A percentile compares a stretch with the other conserved stretches of the same genome.
Evolutionary conservation across 2,329 filamentous ascomycete species (phyloP).

Genomic region (Xylariaceae sp.): DNA sequence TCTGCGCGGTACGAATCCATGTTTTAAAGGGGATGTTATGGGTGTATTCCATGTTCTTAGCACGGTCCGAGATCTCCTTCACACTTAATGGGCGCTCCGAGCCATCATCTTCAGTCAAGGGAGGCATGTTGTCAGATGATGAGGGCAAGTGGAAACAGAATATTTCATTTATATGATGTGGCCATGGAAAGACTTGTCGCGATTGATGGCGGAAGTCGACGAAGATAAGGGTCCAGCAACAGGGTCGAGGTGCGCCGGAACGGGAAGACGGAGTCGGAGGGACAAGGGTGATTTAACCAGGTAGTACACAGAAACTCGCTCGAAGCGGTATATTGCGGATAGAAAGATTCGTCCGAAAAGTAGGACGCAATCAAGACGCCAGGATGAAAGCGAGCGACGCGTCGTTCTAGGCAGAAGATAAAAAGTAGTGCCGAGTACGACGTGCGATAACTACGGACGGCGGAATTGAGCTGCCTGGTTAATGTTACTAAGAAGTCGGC

Average conservation of each 20-base stretch:
- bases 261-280: neutral
- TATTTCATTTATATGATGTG: slow-evolving; percentile 7
- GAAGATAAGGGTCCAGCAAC: neutral
- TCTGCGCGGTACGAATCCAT: slow-evolving; percentile 77
- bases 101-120: slow-evolving; percentile 5
- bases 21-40: slow-evolving; percentile 68
- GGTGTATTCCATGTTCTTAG: slow-evolving; percentile 77
- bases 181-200: slow-evolving; percentile 8
- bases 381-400: neutral
- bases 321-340: neutral
- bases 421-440: neutral
- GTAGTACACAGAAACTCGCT: slow-evolving; percentile 1
- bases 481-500: neutral
- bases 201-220: neutral
- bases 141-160: neutral
- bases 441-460: neutral
- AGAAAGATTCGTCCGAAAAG: neutral
- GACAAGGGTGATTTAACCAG: neutral
- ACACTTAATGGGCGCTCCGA: slow-evolving; percentile 60
- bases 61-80: slow-evolving; percentile 70
- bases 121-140: slow-evolving; percentile 10
- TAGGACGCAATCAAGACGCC: no score
- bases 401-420: slow-evolving; percentile 1
- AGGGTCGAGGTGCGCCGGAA: neutral
- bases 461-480: neutral